These are phyloP conservation scores for Fusarium beomiforme DNA, from an alignment of 2,329 filamentous ascomycete genomes.

Conservation along the genomic window DNA sequence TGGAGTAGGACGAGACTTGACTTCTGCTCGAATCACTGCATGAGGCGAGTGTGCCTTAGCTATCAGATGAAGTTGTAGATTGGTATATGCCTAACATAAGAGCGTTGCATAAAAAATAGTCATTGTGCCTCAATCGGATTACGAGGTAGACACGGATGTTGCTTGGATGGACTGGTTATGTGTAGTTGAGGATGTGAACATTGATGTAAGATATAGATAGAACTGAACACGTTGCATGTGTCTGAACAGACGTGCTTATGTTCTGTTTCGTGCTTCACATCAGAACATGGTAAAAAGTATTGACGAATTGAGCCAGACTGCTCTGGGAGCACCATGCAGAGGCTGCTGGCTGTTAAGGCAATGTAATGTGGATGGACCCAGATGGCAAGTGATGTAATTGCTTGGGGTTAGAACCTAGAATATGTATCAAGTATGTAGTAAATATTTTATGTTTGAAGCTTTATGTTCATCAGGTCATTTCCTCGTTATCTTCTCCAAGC, in stretches of 20 bases:
- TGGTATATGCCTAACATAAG: no score
- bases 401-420: background rate
- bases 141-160: background rate
- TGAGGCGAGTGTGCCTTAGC: background rate
- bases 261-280: background rate
- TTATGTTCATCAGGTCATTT: slow-evolving; percentile 14
- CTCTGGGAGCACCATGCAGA: background rate
- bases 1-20: no score
- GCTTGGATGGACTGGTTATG: no score
- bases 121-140: background rate
- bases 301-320: background rate
- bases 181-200: background rate
- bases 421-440: background rate
- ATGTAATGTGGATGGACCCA: no score
- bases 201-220: no score
- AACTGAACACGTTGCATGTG: no score
- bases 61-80: no score
- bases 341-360: background rate
- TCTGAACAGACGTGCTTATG: background rate
- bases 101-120: no score
- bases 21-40: background rate
- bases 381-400: background rate
- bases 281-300: background rate
- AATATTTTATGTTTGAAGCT: background rate
- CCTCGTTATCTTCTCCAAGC: slow-evolving; percentile 8